phyloP scores from a whole-genome alignment of 371 early-diverging fungal species.

The Apophysomyces sp. region DNA sequence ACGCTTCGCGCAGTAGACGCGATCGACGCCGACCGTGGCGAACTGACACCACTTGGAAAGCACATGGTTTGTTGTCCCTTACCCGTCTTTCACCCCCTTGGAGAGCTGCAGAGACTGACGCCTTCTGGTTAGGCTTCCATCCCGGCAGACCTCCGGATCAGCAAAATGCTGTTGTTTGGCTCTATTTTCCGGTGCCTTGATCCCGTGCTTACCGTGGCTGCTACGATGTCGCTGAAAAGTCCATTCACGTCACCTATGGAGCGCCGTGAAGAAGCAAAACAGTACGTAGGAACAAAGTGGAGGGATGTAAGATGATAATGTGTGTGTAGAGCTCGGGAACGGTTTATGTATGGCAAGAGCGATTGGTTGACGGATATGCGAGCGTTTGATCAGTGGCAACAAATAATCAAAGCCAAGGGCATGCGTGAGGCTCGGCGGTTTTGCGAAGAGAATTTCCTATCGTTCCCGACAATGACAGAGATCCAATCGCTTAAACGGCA shows the following conservation, averaged over 20 bases:
- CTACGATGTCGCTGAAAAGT: slow-evolving; percentile 71
- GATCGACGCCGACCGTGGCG: slow-evolving; percentile 45
- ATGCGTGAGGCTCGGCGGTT: slow-evolving; percentile 35
- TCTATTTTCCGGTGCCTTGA: slow-evolving; percentile 82
- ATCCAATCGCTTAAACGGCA: slow-evolving; percentile 56
- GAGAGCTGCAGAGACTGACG: neutral
- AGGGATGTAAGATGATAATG: neutral
- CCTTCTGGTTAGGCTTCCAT: slow-evolving; percentile 54
- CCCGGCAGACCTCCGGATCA: slow-evolving; percentile 88
- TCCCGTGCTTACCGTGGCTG: slow-evolving; percentile 78
- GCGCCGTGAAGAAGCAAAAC: slow-evolving; percentile 59
- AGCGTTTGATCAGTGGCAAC: slow-evolving; percentile 66
- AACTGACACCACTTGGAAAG: slow-evolving; percentile 85
- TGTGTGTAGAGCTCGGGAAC: slow-evolving; percentile 42
- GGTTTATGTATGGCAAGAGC: slow-evolving; percentile 60
- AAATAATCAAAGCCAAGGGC: slow-evolving; percentile 25
- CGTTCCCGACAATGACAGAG: slow-evolving; percentile 51
- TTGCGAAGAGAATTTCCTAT: slow-evolving; percentile 61
- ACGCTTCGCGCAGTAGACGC: slow-evolving; percentile 63
- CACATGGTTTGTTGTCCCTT: slow-evolving; percentile 55
- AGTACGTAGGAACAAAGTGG: slow-evolving; percentile 16
- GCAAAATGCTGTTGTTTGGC: slow-evolving; percentile 86
- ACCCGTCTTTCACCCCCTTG: neutral
- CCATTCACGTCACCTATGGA: slow-evolving; percentile 72
- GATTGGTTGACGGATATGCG: slow-evolving; percentile 70